Evolutionary conservation across 192 early-diverging fungal genomes (phyloP).

Genomic region (Neocallimastix lanati): DNA sequence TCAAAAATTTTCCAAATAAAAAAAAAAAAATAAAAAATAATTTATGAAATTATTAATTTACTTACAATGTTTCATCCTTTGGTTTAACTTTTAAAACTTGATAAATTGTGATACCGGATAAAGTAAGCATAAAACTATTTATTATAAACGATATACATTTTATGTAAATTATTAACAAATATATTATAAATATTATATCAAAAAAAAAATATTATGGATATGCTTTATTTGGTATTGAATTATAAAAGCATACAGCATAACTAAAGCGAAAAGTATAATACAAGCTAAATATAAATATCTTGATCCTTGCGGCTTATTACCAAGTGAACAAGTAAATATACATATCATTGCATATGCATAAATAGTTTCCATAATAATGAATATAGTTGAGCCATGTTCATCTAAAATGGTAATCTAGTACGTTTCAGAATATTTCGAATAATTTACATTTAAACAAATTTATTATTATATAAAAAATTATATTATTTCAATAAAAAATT

Average conservation of each 20-base stretch:
- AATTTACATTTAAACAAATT: no score
- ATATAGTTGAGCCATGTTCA: constrained; percentile 27
- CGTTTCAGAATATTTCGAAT: no score
- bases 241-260: constrained; percentile 53
- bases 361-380: constrained; percentile 45
- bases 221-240: no score
- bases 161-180: not conserved
- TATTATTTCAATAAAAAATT: no score
- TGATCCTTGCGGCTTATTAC: constrained; percentile 45
- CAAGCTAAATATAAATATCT: constrained; percentile 15
- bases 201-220: constrained; percentile 1
- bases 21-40: no score
- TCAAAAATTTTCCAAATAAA: no score
- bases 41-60: no score
- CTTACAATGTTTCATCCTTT: constrained; percentile 3
- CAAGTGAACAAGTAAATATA: constrained; percentile 73
- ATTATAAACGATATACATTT: no score
- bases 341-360: constrained; percentile 64
- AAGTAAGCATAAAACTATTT: constrained; percentile 4
- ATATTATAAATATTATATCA: constrained; percentile 4
- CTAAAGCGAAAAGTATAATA: constrained; percentile 64
- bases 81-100: no score
- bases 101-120: not conserved
- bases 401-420: constrained; percentile 3
- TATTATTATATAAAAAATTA: no score